Evolutionary conservation across 1,139 yeast genomes (phyloP).

Genomic region (Scheffersomyces illinoinensis): DNA sequence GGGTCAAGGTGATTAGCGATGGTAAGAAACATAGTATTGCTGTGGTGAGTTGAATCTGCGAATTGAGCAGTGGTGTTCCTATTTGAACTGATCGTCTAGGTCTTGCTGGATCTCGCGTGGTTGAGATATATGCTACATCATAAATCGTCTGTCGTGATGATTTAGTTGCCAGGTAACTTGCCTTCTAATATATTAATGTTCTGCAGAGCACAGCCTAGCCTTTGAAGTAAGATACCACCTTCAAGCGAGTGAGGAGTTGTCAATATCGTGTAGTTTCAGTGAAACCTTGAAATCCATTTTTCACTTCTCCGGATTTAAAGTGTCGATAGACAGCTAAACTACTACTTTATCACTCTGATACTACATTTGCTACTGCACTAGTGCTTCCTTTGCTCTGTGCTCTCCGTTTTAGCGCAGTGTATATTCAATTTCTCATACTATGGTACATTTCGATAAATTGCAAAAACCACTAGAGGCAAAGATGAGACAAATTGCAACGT

Average conservation of each 20-base stretch:
- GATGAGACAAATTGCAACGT: background rate
- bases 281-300: background rate
- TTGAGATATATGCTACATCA: too few species aligned
- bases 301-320: too few species aligned
- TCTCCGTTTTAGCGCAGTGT: background rate
- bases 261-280: background rate
- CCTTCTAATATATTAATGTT: too few species aligned
- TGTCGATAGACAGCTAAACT: background rate
- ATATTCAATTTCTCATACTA: background rate
- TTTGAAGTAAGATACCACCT: background rate
- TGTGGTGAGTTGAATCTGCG: too few species aligned
- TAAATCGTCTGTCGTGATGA: too few species aligned
- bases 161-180: too few species aligned
- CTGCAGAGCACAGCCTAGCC: too few species aligned
- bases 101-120: too few species aligned
- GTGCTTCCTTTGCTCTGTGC: background rate
- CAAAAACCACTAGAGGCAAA: background rate
- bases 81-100: too few species aligned
- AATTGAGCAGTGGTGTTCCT: too few species aligned
- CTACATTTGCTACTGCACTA: background rate
- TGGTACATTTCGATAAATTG: background rate
- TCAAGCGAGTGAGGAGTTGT: background rate
- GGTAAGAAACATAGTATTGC: too few species aligned
- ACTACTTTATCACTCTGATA: background rate
- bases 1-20: background rate